These are phyloP conservation scores for Petunia axillaris DNA, from an alignment of 257 asterid genomes.

Conservation along the genomic window DNA sequence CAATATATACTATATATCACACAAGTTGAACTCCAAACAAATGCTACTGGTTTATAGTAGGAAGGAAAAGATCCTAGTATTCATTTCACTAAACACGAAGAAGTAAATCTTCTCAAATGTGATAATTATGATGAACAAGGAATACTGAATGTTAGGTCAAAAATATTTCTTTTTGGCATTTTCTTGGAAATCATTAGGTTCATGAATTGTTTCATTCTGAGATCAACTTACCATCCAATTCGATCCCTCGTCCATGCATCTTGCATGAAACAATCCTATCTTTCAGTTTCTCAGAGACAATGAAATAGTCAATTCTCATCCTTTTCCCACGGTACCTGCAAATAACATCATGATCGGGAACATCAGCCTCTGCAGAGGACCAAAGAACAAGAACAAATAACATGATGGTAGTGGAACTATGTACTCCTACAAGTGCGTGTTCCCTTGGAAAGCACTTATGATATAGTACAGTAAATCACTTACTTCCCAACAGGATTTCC, in stretches of 20 bases:
- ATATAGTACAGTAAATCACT: constrained; percentile 35
- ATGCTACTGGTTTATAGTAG: background rate
- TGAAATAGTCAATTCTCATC: constrained; percentile 95
- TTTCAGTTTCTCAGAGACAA: constrained; percentile 67
- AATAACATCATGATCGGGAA: constrained; percentile 1
- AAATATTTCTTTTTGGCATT: background rate
- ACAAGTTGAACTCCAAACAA: background rate
- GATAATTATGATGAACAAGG: background rate
- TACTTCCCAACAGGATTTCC: constrained; percentile 94
- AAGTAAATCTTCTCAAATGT: background rate
- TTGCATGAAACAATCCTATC: constrained; percentile 74
- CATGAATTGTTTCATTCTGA: background rate
- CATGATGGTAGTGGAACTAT: constrained; percentile 2
- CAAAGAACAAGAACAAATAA: constrained; percentile 10
- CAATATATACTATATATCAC: background rate
- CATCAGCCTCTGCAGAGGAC: background rate
- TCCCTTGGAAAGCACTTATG: background rate
- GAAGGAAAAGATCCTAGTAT: constrained; percentile 4
- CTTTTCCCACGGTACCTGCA: constrained; percentile 97
- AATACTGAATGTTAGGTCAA: constrained; percentile 7
- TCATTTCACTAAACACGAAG: background rate
- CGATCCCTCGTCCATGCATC: constrained; percentile 85
- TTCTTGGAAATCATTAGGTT: background rate
- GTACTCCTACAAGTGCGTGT: background rate
- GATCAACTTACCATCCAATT: constrained; percentile 63